Conservation (phyloP, 75 land plant species). For the Selaginella tamariscina region DNA sequence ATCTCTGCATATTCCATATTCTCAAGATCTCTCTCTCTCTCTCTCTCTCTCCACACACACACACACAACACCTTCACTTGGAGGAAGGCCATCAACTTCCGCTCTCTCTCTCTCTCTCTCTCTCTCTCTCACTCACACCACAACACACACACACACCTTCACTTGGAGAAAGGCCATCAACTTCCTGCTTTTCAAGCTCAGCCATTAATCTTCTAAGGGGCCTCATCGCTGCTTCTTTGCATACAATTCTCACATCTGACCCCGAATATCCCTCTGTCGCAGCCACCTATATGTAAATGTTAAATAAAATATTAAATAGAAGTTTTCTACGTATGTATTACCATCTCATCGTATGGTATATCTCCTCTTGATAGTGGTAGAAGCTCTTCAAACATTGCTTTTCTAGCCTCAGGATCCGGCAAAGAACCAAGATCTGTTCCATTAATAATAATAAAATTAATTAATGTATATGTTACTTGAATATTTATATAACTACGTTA, state of each 20-base stretch:
- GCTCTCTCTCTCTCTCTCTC: no score
- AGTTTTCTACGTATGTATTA: no score
- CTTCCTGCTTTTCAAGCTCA: constrained; percentile 46
- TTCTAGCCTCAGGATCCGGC: constrained; percentile 90
- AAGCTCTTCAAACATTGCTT: constrained; percentile 78
- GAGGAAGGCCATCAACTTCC: no score
- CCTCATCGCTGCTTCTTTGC: constrained; percentile 99
- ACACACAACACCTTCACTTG: constrained; percentile 34
- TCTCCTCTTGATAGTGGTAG: constrained; percentile 34
- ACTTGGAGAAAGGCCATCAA: constrained; percentile 14
- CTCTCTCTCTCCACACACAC: no score
- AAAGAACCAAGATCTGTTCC: constrained; percentile 70
- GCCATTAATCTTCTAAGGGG: constrained; percentile 82
- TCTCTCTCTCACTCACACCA: no score
- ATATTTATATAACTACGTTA: no score
- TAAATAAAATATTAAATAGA: no score
- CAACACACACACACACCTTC: no score
- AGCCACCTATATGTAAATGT: no score
- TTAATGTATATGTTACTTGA: no score
- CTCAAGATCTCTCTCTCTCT: no score
- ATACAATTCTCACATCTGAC: constrained; percentile 90
- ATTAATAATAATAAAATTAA: no score
- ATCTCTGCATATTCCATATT: constrained; percentile 48
- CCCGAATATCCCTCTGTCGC: constrained; percentile 86
- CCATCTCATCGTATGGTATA: constrained; percentile 55